Evolutionary conservation across 345 rosid genomes (phyloP).

Genomic region (Adansonia digitata): DNA sequence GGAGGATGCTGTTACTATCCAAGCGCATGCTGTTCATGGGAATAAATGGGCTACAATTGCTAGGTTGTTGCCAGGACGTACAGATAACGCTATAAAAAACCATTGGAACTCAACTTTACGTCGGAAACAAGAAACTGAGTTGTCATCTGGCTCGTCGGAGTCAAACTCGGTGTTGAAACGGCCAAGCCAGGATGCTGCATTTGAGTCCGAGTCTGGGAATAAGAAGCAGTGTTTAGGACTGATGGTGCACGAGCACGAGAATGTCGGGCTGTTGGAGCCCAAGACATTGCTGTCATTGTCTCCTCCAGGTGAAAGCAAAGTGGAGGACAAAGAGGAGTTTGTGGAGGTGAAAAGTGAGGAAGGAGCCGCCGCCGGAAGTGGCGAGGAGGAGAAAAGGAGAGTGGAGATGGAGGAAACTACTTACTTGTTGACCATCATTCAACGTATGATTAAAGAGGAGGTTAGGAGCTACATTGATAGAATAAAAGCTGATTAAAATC

Average conservation of each 20-base stretch:
- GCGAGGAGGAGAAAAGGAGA: not conserved
- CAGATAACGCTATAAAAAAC: slow-evolving; percentile 63
- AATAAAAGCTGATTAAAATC: not conserved
- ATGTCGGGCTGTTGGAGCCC: slow-evolving; percentile 15
- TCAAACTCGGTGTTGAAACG: slow-evolving; percentile 31
- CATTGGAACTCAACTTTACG: slow-evolving; percentile 67
- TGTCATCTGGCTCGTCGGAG: slow-evolving; percentile 30
- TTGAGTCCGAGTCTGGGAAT: slow-evolving; percentile 22
- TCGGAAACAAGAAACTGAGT: slow-evolving; percentile 23
- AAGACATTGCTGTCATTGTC: slow-evolving; percentile 41
- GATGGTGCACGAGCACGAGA: slow-evolving; percentile 12
- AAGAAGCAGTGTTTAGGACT: slow-evolving; percentile 29
- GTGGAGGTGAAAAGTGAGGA: not conserved
- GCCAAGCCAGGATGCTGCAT: slow-evolving; percentile 14
- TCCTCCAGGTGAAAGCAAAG: slow-evolving; percentile 36
- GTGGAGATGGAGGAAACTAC: slow-evolving; percentile 20
- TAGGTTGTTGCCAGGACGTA: slow-evolving; percentile 55
- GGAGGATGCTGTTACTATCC: slow-evolving; percentile 47
- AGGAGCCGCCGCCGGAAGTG: not conserved
- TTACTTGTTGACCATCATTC: slow-evolving; percentile 39
- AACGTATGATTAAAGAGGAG: slow-evolving; percentile 48
- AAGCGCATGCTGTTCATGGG: slow-evolving; percentile 50
- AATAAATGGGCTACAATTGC: slow-evolving; percentile 73
- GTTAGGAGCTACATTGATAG: slow-evolving; percentile 45
- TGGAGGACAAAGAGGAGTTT: not conserved